These are phyloP conservation scores for Byssothecium circinans DNA, from an alignment of 2,329 filamentous ascomycete species.

Conservation along the genomic window DNA sequence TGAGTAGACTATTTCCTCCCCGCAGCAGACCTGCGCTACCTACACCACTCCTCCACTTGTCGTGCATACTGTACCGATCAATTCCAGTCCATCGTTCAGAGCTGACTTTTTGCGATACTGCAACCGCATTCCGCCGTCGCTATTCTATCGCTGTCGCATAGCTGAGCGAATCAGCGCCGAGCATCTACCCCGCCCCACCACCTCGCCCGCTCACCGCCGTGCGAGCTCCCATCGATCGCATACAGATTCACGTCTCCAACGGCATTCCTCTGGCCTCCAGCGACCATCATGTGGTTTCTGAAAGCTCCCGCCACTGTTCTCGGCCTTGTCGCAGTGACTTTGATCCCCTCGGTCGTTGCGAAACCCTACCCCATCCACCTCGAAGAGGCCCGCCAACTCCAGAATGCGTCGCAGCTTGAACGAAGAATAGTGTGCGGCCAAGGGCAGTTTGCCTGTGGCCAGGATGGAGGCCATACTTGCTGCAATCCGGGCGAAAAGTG, in stretches of 20 bases:
- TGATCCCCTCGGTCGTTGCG: conserved; percentile 57
- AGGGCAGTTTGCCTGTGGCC: conserved; percentile 35
- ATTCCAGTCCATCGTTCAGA: conserved; percentile 4
- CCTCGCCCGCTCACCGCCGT: conserved; percentile 10
- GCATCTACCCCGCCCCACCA: conserved; percentile 16
- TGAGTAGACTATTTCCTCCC: conserved; percentile 37
- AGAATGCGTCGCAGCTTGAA: conserved; percentile 35
- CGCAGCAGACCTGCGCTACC: not conserved
- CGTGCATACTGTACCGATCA: conserved; percentile 4
- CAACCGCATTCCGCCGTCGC: conserved; percentile 9
- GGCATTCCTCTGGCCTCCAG: conserved; percentile 4
- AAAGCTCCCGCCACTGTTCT: conserved; percentile 72
- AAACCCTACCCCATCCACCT: conserved; percentile 36
- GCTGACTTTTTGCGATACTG: conserved; percentile 9
- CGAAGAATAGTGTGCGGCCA: conserved; percentile 20
- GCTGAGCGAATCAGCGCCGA: conserved; percentile 16
- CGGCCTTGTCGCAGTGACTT: conserved; percentile 44
- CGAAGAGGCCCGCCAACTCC: conserved; percentile 27
- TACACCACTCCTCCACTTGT: conserved; percentile 7
- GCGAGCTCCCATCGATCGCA: too few relatives aligned
- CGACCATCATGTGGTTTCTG: conserved; percentile 31
- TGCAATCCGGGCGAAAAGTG: conserved; percentile 35
- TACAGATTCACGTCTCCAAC: conserved; percentile 1
- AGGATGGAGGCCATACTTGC: conserved; percentile 36
- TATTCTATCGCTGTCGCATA: conserved; percentile 3